phyloP scores from a whole-genome alignment of 306 rosid genomes.

The Casuarina glauca region DNA sequence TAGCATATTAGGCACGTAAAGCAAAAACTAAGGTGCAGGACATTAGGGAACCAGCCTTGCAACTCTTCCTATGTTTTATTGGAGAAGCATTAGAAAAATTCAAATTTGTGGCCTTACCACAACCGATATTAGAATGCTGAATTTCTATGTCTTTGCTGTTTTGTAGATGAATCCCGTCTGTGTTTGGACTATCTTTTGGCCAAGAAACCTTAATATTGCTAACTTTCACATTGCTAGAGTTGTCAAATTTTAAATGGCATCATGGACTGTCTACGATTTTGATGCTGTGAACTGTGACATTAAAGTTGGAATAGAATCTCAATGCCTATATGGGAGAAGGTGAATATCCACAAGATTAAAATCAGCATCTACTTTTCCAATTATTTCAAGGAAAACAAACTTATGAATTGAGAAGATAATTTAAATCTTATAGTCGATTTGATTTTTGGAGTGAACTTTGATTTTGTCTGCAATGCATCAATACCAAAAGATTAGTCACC shows the following conservation, averaged over 20 bases:
- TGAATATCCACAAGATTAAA: neutral
- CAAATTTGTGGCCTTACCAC: constrained; percentile 44
- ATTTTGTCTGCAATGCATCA: constrained; percentile 49
- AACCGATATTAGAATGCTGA: constrained; percentile 65
- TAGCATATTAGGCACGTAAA: neutral
- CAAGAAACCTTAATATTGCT: constrained; percentile 70
- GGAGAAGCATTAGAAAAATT: neutral
- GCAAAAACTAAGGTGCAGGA: neutral
- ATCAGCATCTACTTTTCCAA: no score
- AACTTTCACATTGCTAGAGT: constrained; percentile 59
- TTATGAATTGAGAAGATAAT: neutral
- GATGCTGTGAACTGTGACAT: constrained; percentile 58
- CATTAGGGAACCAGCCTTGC: neutral
- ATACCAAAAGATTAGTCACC: neutral
- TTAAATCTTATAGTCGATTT: constrained; percentile 72
- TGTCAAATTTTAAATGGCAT: constrained; percentile 91
- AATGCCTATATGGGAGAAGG: constrained; percentile 56
- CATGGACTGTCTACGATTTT: constrained; percentile 80
- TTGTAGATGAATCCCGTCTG: constrained; percentile 95
- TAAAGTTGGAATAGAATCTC: constrained; percentile 71
- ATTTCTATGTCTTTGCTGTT: constrained; percentile 81
- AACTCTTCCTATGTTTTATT: neutral
- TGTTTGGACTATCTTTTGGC: constrained; percentile 80
- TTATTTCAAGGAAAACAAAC: no score
- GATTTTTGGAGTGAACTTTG: constrained; percentile 44